A percentile compares a stretch with the other conserved stretches of the same genome.
phyloP scores from a whole-genome alignment of 805 yeast species.

The Metschnikowia continentalis region DNA sequence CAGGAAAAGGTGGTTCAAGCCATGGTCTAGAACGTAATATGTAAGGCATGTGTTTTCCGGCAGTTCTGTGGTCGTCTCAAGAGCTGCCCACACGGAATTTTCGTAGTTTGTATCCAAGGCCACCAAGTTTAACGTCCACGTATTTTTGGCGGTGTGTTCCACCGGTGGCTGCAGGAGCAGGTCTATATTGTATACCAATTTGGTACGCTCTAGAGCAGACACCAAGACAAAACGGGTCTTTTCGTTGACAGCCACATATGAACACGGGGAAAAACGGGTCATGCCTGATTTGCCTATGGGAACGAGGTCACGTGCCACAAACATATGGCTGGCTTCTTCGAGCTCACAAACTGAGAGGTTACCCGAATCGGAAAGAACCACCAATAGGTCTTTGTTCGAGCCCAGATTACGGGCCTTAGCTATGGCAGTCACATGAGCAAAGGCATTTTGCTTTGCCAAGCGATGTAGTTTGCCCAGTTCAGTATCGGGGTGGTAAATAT shows the following conservation, averaged over 20 bases:
- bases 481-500: constrained; percentile 49
- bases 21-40: constrained; percentile 81
- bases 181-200: constrained; percentile 63
- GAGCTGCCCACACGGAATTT: constrained; percentile 78
- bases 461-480: constrained; percentile 52
- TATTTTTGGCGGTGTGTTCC: constrained; percentile 53
- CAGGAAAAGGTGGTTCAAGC: constrained; percentile 70
- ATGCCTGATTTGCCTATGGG: constrained; percentile 74
- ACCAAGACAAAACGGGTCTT: constrained; percentile 65
- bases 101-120: constrained; percentile 75
- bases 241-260: constrained; percentile 65
- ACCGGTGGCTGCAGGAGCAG: constrained; percentile 54
- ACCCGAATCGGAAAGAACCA: constrained; percentile 79
- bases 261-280: constrained; percentile 72
- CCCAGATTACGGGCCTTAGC: constrained; percentile 52
- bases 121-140: constrained; percentile 49
- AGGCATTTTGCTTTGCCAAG: constrained; percentile 43
- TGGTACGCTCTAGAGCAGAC: constrained; percentile 69
- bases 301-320: constrained; percentile 52
- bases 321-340: constrained; percentile 32
- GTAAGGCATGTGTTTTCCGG: constrained; percentile 34
- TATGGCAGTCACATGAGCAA: constrained; percentile 56
- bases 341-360: constrained; percentile 53
- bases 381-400: constrained; percentile 51
- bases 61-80: constrained; percentile 45